A percentile compares a stretch with the other conserved stretches of the same genome.
phyloP scores from a whole-genome alignment of 2,329 filamentous ascomycete species.

The Pyricularia pennisetigena region DNA sequence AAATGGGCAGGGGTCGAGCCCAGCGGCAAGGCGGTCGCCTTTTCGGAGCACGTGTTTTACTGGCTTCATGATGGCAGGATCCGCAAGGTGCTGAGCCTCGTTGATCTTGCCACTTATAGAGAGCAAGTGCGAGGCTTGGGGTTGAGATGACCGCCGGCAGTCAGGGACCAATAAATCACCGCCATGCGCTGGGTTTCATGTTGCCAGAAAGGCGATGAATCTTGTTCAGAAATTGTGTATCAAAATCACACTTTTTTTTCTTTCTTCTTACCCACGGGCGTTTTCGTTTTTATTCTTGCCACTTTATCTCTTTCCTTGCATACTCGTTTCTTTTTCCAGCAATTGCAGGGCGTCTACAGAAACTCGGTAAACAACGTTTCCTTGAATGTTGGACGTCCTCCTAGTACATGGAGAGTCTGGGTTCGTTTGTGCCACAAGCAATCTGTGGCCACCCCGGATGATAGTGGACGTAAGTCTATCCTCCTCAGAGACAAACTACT shows the following conservation, averaged over 20 bases:
- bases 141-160: not conserved
- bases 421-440: not conserved
- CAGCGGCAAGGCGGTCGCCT: conserved; percentile 14
- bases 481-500: not conserved
- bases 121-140: conserved; percentile 8
- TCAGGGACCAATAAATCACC: not conserved
- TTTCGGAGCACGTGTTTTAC: conserved; percentile 25
- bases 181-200: not conserved
- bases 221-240: not conserved
- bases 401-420: not conserved
- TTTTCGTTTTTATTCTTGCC: not conserved
- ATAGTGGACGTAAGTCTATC: not conserved
- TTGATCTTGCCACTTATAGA: conserved; percentile 18
- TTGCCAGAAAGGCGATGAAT: not conserved
- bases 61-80: conserved; percentile 22
- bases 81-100: conserved; percentile 21
- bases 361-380: not conserved
- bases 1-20: conserved; percentile 17
- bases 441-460: not conserved
- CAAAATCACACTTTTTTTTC: not conserved
- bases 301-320: not conserved
- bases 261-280: not conserved
- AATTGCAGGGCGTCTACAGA: not conserved
- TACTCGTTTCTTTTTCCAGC: not conserved
- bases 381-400: not conserved